A percentile compares a stretch with the other conserved stretches of the same genome.
Conservation (phyloP, 805 yeast genomes). For the Suhomyces xylopsoci region DNA sequence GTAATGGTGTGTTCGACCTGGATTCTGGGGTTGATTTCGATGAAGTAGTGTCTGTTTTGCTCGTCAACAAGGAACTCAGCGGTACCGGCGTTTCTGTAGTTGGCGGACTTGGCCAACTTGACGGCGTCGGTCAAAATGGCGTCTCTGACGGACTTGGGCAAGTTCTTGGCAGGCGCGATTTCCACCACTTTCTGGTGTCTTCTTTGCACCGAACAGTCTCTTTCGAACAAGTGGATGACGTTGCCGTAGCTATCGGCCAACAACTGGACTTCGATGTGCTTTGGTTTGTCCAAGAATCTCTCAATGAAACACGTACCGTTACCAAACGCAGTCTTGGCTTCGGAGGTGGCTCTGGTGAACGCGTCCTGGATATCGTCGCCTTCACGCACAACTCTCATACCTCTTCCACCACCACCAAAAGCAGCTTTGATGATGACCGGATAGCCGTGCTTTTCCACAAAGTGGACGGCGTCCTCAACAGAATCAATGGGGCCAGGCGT, state of each 20-base stretch:
- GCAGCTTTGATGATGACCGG: slow-evolving; percentile 99
- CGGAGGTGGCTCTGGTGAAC: slow-evolving; percentile 88
- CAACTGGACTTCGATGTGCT: slow-evolving; percentile 96
- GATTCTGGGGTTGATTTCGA: slow-evolving; percentile 96
- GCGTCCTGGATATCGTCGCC: slow-evolving; percentile 93
- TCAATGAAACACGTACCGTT: slow-evolving; percentile 98
- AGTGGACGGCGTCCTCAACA: slow-evolving; percentile 71
- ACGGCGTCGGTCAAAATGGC: slow-evolving; percentile 95
- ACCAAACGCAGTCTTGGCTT: slow-evolving; percentile 94
- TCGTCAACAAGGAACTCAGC: slow-evolving; percentile 94
- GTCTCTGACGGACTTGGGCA: slow-evolving; percentile 80
- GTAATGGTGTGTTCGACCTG: slow-evolving; percentile 99
- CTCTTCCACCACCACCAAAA: slow-evolving; percentile 99
- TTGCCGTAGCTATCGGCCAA: slow-evolving; percentile 93
- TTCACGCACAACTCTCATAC: slow-evolving; percentile 98
- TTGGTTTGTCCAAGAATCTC: slow-evolving; percentile 90
- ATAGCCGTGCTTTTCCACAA: slow-evolving; percentile 81
- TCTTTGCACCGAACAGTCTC: slow-evolving; percentile 99
- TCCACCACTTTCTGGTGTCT: slow-evolving; percentile 99
- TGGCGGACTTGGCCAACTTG: slow-evolving; percentile 80
- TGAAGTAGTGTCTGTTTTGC: slow-evolving; percentile 93
- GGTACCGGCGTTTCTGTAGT: slow-evolving; percentile 96
- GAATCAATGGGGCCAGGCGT: slow-evolving; percentile 93
- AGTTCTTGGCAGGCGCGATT: slow-evolving; percentile 93
- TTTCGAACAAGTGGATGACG: slow-evolving; percentile 91